phyloP scores from a whole-genome alignment of 169 alveolate genomes.

The Condylostoma magnum region DNA sequence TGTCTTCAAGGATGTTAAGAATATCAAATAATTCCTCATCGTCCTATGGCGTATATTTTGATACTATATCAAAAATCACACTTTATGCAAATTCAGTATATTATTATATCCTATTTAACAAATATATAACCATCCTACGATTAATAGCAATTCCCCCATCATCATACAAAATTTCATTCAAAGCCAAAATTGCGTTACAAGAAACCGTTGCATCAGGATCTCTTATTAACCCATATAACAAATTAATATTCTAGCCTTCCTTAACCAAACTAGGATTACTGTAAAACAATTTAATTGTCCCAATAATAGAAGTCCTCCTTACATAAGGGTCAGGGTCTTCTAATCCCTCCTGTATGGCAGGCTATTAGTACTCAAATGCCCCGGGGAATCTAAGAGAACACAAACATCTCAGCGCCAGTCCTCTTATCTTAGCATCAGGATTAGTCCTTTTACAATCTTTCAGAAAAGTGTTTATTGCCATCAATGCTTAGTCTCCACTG shows the following conservation, averaged over 20 bases:
- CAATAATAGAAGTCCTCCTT: constrained; percentile 95
- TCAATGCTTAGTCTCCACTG: constrained; percentile 94
- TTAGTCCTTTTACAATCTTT: constrained; percentile 91
- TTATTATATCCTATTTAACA: constrained; percentile 78
- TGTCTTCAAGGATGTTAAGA: constrained; percentile 95
- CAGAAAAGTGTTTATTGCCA: constrained; percentile 96
- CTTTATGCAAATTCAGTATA: constrained; percentile 98
- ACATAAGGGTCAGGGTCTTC: constrained; percentile 95
- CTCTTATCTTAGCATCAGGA: constrained; percentile 96
- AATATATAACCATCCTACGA: constrained; percentile 80
- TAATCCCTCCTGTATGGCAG: constrained; percentile 86
- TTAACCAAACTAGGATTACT: background rate
- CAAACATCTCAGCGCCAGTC: constrained; percentile 95
- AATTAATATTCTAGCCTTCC: constrained; percentile 57
- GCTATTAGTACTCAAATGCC: constrained; percentile 85
- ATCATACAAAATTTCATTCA: constrained; percentile 91
- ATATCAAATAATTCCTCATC: constrained; percentile 96
- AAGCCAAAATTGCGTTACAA: constrained; percentile 88
- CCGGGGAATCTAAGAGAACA: constrained; percentile 92
- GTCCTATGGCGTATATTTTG: constrained; percentile 88
- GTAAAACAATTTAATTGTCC: constrained; percentile 78
- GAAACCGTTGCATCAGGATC: constrained; percentile 89
- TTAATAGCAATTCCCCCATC: constrained; percentile 92
- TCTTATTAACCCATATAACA: constrained; percentile 72
- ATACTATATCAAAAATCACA: constrained; percentile 87